Evolutionary conservation across 2,329 filamentous ascomycete species (phyloP).

Genomic region (Microdochium nivale): DNA sequence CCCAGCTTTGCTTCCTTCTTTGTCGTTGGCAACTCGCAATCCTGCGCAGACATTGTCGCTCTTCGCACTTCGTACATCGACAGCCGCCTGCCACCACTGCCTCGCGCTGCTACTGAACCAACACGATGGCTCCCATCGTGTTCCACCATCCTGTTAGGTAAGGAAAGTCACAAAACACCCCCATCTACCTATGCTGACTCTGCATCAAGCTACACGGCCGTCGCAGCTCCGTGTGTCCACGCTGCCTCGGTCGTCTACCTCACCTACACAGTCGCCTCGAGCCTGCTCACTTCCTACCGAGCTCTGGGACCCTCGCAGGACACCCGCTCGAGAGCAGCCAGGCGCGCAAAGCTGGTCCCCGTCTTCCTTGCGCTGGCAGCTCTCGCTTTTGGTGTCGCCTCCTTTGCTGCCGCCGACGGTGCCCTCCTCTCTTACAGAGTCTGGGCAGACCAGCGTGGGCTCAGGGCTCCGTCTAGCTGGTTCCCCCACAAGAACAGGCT

Average conservation of each 20-base stretch:
- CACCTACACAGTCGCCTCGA: constrained; percentile 19
- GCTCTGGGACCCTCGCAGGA: constrained; percentile 24
- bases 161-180: too few species aligned
- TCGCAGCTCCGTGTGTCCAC: constrained; percentile 18
- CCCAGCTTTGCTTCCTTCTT: too few species aligned
- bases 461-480: constrained; percentile 11
- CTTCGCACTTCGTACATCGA: too few species aligned
- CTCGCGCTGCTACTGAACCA: too few species aligned
- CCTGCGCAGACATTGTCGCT: too few species aligned
- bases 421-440: constrained; percentile 25
- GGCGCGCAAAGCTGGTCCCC: constrained; percentile 21
- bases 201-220: constrained; percentile 24
- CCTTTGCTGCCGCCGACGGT: constrained; percentile 19
- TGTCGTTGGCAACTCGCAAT: too few species aligned
- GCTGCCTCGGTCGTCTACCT: constrained; percentile 20
- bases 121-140: constrained; percentile 18
- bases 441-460: constrained; percentile 28
- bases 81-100: too few species aligned
- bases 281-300: constrained; percentile 25
- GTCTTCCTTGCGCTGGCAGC: constrained; percentile 23
- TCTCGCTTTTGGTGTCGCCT: constrained; percentile 17
- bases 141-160: constrained; percentile 18
- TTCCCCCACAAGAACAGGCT: constrained; percentile 23
- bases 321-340: constrained; percentile 23
- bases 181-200: too few species aligned